A percentile compares a stretch with the other conserved stretches of the same genome.
These are phyloP conservation scores for Peronospora belbahrii DNA, from an alignment of 352 stramenopile genomes.

Conservation along the genomic window DNA sequence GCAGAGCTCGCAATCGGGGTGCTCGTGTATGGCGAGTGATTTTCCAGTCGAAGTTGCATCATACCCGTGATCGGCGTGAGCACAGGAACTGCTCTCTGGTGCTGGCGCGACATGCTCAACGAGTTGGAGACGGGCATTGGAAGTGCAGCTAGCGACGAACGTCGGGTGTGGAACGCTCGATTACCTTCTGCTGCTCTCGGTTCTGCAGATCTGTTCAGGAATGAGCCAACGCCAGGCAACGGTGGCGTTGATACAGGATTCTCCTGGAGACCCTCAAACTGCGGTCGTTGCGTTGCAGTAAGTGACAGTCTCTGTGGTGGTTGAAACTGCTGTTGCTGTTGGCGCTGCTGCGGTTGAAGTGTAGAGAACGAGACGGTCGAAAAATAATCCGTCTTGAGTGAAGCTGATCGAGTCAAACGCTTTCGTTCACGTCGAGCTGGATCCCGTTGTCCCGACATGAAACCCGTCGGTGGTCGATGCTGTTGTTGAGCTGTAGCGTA, in stretches of 20 bases:
- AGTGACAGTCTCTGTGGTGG: slow-evolving; percentile 22
- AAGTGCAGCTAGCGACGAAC: slow-evolving; percentile 44
- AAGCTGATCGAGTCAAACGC: slow-evolving; percentile 58
- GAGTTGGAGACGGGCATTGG: slow-evolving; percentile 35
- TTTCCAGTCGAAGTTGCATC: slow-evolving; percentile 65
- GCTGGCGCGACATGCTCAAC: slow-evolving; percentile 13
- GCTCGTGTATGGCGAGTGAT: slow-evolving; percentile 21
- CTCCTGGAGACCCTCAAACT: slow-evolving; percentile 26
- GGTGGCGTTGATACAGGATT: slow-evolving; percentile 23
- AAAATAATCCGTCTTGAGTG: slow-evolving; percentile 72
- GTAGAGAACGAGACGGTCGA: slow-evolving; percentile 38
- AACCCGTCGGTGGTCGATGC: slow-evolving; percentile 18
- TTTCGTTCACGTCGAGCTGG: slow-evolving; percentile 52
- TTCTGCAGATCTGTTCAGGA: slow-evolving; percentile 17
- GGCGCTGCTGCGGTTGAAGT: slow-evolving; percentile 28
- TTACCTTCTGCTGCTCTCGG: slow-evolving; percentile 16
- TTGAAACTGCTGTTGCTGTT: slow-evolving; percentile 19
- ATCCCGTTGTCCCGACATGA: slow-evolving; percentile 29
- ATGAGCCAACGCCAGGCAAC: slow-evolving; percentile 33
- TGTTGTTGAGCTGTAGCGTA: slow-evolving; percentile 17
- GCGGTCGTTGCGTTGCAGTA: slow-evolving; percentile 27
- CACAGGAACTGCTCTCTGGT: slow-evolving; percentile 23
- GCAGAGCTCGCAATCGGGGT: slow-evolving; percentile 17
- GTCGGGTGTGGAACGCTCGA: slow-evolving; percentile 29
- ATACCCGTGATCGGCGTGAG: slow-evolving; percentile 65